Percentiles rank a stretch among this genome's conserved stretches.
Conservation (phyloP, 148 eudicot species). For the Chenopodium album region DNA sequence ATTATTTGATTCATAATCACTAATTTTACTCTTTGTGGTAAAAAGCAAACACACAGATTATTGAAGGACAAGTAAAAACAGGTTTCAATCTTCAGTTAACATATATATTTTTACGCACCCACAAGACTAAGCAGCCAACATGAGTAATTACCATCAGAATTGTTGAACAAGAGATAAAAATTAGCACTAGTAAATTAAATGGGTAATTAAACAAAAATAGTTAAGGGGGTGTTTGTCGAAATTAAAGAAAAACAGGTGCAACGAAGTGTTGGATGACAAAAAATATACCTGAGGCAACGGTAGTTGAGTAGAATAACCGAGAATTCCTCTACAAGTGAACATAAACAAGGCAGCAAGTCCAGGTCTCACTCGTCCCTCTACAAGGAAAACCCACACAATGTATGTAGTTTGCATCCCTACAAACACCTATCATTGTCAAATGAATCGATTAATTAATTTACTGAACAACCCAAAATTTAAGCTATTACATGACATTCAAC, state of each 20-base stretch:
- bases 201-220: neutral
- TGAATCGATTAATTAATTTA: neutral
- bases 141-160: neutral
- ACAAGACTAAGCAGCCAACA: neutral
- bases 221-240: neutral
- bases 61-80: neutral
- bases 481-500: neutral
- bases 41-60: neutral
- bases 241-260: neutral
- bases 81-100: neutral
- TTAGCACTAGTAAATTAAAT: neutral
- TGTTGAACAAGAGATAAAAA: neutral
- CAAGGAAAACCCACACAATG: slow-evolving; percentile 76
- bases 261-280: neutral
- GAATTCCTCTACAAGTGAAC: slow-evolving; percentile 92
- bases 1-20: no score
- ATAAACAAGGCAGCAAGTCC: slow-evolving; percentile 80
- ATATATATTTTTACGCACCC: neutral
- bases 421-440: slow-evolving; percentile 52
- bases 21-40: neutral
- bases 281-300: slow-evolving; percentile 80
- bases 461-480: neutral
- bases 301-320: slow-evolving; percentile 92
- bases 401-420: slow-evolving; percentile 85
- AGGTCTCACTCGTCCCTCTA: slow-evolving; percentile 91